phyloP scores from a whole-genome alignment of 2,329 filamentous ascomycete genomes.

The Ophiostoma himal-ulmi region DNA sequence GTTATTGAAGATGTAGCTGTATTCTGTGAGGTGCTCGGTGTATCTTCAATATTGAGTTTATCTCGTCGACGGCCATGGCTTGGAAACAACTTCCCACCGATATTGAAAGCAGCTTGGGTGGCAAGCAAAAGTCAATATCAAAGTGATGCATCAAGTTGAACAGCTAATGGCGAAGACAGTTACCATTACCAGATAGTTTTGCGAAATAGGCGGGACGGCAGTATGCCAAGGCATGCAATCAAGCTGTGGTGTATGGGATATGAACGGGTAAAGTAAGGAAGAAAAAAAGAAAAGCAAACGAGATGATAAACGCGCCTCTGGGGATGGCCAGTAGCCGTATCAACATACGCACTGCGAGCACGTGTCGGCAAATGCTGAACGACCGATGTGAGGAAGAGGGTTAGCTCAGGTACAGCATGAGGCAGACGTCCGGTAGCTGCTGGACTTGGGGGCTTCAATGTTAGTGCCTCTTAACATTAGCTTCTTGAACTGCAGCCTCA shows the following conservation, averaged over 20 bases:
- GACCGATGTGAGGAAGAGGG: constrained; percentile 3
- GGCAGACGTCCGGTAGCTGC: neutral
- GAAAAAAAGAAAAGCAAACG: neutral
- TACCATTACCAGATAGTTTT: neutral
- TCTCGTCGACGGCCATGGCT: neutral
- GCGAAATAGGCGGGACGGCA: neutral
- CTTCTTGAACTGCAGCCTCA: neutral
- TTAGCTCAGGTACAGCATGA: neutral
- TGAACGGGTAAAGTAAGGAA: neutral
- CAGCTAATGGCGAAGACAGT: neutral
- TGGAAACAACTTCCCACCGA: neutral
- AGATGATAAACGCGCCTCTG: neutral
- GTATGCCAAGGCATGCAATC: neutral
- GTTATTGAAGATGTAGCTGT: neutral
- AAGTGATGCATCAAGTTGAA: neutral
- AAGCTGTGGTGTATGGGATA: neutral
- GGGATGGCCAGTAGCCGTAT: neutral
- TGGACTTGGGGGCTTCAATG: neutral
- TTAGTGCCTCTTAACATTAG: neutral
- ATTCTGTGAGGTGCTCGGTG: neutral
- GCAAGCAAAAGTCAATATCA: neutral
- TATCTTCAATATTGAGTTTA: neutral
- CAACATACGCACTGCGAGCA: neutral
- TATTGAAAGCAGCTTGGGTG: neutral
- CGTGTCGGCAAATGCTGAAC: neutral